Evolutionary conservation across 1,139 yeast species (phyloP), one percentile per base, ranked within the genome.

Genomic region (Suhomyces wounanorum): DNA sequence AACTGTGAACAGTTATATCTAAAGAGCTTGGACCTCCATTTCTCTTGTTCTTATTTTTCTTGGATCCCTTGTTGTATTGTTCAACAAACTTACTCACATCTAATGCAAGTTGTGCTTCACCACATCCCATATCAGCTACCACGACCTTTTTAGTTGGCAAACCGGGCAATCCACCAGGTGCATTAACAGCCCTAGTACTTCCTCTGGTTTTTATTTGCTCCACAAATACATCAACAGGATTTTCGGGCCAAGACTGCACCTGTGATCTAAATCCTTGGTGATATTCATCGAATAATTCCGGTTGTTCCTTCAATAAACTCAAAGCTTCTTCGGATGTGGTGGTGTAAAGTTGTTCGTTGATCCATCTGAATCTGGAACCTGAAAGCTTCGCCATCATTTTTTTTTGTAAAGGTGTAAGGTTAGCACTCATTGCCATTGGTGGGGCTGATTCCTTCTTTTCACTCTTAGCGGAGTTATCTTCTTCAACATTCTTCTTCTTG

Each of bases 81-180:
- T 72, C 70, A 48, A 80, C 73, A 58, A 82, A 81, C 18, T 78
- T 75, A 43, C 74, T 71, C 39, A 90, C 78, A 56, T 89, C 88
- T 37, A 79, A 68, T 1, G 97, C 85, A 43, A 94, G 76, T 62
- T 87, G 88, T 0, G 98, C 98, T 68, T 94, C 99, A 47, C 99
- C 99, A 69, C 99, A 94, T 11, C 99, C 99, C 97, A 94, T 91
- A 71, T 94, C 99, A 0, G 98, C 97, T 50, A 94, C 80, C 1
- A 87, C 90, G 37, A 91, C 85, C 49, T 74, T 72, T 52, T 77
- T 79, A 45, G 65, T 63, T 2, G 73, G 63, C 43, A 80, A 65
- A 16, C 94, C 94, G 1, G 97, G 97, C 52, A 92, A 75, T 2
- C 97, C 98, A 57, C 98, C 98, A 1, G 98, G 97, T 0, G 97